Percentiles rank a stretch among this genome's conserved stretches.
Evolutionary conservation across 2,329 filamentous ascomycete genomes (phyloP).

Genomic region (Pochonia chlamydosporia): DNA sequence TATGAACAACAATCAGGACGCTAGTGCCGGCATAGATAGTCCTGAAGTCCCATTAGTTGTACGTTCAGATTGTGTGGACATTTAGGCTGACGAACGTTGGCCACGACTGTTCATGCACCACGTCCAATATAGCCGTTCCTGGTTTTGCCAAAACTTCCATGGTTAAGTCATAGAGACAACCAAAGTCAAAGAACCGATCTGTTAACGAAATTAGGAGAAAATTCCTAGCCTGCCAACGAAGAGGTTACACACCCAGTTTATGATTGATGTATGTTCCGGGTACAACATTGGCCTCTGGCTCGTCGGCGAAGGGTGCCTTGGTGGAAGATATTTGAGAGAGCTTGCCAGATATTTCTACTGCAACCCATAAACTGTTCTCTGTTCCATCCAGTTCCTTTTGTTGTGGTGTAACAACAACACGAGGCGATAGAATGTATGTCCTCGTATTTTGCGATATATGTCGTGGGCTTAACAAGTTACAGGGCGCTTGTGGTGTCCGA

Average conservation of each 20-base stretch:
- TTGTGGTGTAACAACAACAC: conserved; percentile 38
- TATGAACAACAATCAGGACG: conserved; percentile 42
- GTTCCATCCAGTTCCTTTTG: conserved; percentile 26
- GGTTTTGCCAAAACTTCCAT: conserved; percentile 38
- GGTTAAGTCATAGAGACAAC: conserved; percentile 42
- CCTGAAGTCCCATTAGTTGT: conserved; percentile 23
- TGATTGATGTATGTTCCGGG: conserved; percentile 12
- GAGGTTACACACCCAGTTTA: conserved; percentile 19
- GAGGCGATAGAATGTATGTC: conserved; percentile 32
- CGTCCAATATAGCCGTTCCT: conserved; percentile 36
- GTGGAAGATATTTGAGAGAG: conserved; percentile 20
- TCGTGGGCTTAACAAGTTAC: conserved; percentile 5
- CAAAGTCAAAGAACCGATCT: conserved; percentile 34
- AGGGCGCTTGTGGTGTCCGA: background rate
- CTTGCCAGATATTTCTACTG: conserved; percentile 41
- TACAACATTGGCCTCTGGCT: background rate
- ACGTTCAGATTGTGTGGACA: background rate
- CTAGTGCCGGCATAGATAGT: conserved; percentile 37
- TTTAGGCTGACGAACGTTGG: conserved; percentile 32
- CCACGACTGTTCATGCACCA: conserved; percentile 38
- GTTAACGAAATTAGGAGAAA: conserved; percentile 1
- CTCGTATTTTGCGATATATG: conserved; percentile 7
- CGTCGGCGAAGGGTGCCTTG: background rate
- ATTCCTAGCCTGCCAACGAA: background rate
- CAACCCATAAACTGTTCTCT: conserved; percentile 37